These are phyloP conservation scores for Phytophthora pistaciae DNA, from an alignment of 352 stramenopile species.

Conservation along the genomic window DNA sequence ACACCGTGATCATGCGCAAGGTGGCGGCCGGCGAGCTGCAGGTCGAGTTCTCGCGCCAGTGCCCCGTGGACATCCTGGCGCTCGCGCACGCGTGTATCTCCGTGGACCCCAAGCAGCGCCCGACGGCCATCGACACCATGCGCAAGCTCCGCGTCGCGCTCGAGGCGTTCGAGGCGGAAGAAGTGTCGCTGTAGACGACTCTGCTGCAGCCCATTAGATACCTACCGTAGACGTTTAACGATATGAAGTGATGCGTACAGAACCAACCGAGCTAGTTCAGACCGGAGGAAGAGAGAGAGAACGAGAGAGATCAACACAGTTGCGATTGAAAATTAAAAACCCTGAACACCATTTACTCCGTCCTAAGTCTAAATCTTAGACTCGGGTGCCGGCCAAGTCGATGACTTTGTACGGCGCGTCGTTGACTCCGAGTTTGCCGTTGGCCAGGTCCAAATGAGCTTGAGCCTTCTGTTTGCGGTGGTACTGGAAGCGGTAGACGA, in stretches of 20 bases:
- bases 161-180: conserved; percentile 34
- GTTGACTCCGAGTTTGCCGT: conserved; percentile 31
- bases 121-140: conserved; percentile 44
- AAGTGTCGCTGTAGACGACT: conserved; percentile 40
- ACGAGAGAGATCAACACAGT: not conserved
- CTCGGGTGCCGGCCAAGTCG: conserved; percentile 16
- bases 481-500: conserved; percentile 16
- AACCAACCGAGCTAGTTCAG: not conserved
- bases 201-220: conserved; percentile 3
- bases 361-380: conserved; percentile 1
- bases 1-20: conserved; percentile 53
- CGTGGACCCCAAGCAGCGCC: conserved; percentile 41
- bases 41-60: conserved; percentile 48
- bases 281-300: not conserved
- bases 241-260: conserved; percentile 32
- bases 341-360: not conserved
- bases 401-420: conserved; percentile 35
- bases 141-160: conserved; percentile 44
- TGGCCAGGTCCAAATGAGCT: conserved; percentile 22
- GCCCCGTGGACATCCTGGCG: conserved; percentile 27
- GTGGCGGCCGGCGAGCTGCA: conserved; percentile 39
- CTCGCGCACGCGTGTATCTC: conserved; percentile 47
- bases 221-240: conserved; percentile 36
- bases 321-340: conserved; percentile 10
- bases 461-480: conserved; percentile 11